Evolutionary conservation across 2,329 filamentous ascomycete species (phyloP), one percentile per base, ranked within the genome.

Genomic region (Fusarium lateritium): DNA sequence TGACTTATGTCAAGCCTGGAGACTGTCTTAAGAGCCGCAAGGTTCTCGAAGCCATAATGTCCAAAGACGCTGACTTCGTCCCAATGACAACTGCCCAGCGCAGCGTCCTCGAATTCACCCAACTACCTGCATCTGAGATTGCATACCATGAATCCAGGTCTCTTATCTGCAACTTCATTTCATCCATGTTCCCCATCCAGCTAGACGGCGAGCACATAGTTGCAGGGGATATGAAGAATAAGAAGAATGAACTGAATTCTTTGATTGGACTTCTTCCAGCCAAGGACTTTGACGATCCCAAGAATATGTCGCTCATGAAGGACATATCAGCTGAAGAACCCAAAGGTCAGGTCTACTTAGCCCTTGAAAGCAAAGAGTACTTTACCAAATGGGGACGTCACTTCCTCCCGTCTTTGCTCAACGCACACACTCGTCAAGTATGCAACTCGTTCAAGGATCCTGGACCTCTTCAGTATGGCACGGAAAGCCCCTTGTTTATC

Each of bases 391-490:
- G 88, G 88, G 88, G 88, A 9, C 71, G 74, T 7, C 87, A 90
- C 74, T 91, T 87, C 73, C 81, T 90, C 7, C 84, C 84, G 1
- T 86, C 85, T 8, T 79, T 89, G 3, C 83, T 85, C 26, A 82
- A 84, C 62, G 87, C 88, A 0, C 86, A 91, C 68, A 79, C 81
- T 2, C 81, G 83, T 24, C 88, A 90, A 75, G 77, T 85, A 11
- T 89, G 88, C 79, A 89, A 88, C 73, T 85, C 84, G 0, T 90
- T 89, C 82, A 89, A 89, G 71, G 88, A 90, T 62, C 79, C 84
- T 0, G 88, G 88, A 0, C 86, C 88, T 6, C 80, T 86, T 8
- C 79, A 82, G 65, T 90, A 89, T 69, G 83, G 86, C 17, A 70
- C 70, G 1, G 73, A 81, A 2, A 88, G 84, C 52, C 80, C 83